A percentile compares a stretch with the other conserved stretches of the same genome.
Conservation (phyloP, 805 yeast genomes). For the Ogataea allantospora region DNA sequence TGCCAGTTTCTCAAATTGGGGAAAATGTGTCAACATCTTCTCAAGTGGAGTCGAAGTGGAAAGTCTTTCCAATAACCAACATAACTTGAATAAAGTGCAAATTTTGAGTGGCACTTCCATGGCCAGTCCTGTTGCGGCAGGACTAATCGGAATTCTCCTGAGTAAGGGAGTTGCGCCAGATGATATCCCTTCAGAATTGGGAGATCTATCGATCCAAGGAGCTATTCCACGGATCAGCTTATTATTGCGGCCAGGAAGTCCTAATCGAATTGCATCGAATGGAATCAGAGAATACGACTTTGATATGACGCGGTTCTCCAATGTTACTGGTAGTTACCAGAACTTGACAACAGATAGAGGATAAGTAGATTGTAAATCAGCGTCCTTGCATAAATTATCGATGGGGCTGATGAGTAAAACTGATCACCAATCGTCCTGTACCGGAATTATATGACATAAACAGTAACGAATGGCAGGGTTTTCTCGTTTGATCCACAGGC, state of each 20-base stretch:
- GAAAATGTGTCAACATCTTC: conserved; percentile 82
- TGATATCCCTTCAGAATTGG: conserved; percentile 41
- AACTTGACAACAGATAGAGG: conserved; percentile 1
- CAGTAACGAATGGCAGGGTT: conserved; percentile 28
- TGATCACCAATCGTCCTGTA: conserved; percentile 29
- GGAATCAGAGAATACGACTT: conserved; percentile 23
- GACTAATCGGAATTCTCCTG: conserved; percentile 55
- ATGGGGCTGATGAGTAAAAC: conserved; percentile 33
- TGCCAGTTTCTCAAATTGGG: conserved; percentile 89
- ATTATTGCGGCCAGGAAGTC: conserved; percentile 50
- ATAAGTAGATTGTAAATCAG: conserved; percentile 1
- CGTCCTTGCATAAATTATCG: conserved; percentile 3
- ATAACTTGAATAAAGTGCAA: conserved; percentile 24
- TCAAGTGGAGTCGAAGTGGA: conserved; percentile 75
- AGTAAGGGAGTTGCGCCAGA: conserved; percentile 47
- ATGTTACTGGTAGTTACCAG: neutral
- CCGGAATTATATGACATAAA: conserved; percentile 27
- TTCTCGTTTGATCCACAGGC: conserved; percentile 12
- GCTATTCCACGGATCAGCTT: conserved; percentile 47
- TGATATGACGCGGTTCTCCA: conserved; percentile 7
- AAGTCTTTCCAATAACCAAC: conserved; percentile 46
- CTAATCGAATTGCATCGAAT: conserved; percentile 51
- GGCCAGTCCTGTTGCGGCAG: conserved; percentile 77
- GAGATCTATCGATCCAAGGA: conserved; percentile 46
- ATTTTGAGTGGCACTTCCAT: conserved; percentile 74